Evolutionary conservation across 1,284 basidiomycete species (phyloP), one percentile per base, ranked within the genome.

Genomic region (Pseudomicrostroma phylloplanum): DNA sequence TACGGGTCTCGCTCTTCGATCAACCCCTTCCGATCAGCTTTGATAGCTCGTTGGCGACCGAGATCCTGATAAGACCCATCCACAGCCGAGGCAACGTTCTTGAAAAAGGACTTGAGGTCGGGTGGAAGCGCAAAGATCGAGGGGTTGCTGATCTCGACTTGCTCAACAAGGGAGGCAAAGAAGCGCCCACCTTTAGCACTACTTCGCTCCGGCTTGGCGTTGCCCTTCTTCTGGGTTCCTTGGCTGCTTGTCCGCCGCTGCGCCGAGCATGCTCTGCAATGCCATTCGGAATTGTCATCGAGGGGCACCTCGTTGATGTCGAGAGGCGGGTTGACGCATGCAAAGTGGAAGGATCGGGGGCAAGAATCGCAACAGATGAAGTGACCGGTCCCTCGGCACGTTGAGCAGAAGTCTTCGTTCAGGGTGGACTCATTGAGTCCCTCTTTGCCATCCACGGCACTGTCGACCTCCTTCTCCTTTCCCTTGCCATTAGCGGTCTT

Each of bases 361-460:
- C 96, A 99, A 13, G 93, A 92, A 79, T 98, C 94, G 80, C 94
- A 99, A 68, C 81, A 82, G 11, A 82, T 67, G 80, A 96, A 97
- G 61, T 92, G 89, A 30, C 85, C 85, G 56, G 82, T 82, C 13
- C 84, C 83, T 30, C 87, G 85, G 81, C 94, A 97, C 1, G 90
- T 86, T 58, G 92, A 93, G 80, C 93, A 97, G 75, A 90, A 91
- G 80, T 97, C 93, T 79, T 96, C 88, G 80, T 97, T 97, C 60
- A n/a, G 43, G 6, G 30, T 9, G 4, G 3, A 3, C 30, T 36
- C 30, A 9, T 36, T 36, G 87, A 82, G 88, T 91, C 74, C 46
- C 7, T 49, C 46, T 23, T 49, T n/a, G 46, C 43, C 21, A 21
- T 48, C 17, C 43, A 17, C 43, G 3, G 43, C 43, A 13, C 12